Evolutionary conservation across 106 monocot genomes (phyloP).

Genomic region (Iris macrosiphon): DNA sequence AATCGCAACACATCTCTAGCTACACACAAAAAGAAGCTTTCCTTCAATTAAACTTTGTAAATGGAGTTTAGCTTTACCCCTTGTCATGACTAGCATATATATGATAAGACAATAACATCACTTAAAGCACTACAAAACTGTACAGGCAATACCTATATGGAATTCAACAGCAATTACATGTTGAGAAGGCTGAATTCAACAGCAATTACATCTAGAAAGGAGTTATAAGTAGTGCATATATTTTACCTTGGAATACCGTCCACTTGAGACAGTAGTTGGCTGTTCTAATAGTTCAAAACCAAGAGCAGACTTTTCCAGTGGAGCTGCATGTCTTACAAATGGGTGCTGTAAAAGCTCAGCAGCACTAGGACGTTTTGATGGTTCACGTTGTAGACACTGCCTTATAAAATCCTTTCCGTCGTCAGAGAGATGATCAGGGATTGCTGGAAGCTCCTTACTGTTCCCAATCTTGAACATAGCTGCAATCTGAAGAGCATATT

Average conservation of each 20-base stretch:
- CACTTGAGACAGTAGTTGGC: slow-evolving; percentile 12
- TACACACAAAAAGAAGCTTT: too few relatives aligned
- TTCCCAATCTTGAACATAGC: slow-evolving; percentile 99
- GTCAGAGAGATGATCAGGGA: slow-evolving; percentile 84
- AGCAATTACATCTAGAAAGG: too few relatives aligned
- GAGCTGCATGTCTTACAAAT: slow-evolving; percentile 56
- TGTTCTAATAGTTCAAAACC: slow-evolving; percentile 32
- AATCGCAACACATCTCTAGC: too few relatives aligned
- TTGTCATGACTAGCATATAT: too few relatives aligned
- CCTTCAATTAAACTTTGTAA: too few relatives aligned
- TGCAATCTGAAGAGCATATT: slow-evolving; percentile 59
- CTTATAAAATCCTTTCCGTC: slow-evolving; percentile 84
- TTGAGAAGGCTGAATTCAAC: too few relatives aligned
- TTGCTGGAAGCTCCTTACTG: slow-evolving; percentile 87
- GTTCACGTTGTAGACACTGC: slow-evolving; percentile 78
- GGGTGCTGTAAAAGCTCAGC: slow-evolving; percentile 79
- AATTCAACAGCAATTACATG: too few relatives aligned
- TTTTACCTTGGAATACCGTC: slow-evolving; percentile 30
- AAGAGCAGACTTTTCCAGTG: slow-evolving; percentile 31
- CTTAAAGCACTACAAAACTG: too few relatives aligned
- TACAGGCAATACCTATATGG: too few relatives aligned
- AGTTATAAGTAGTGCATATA: too few relatives aligned
- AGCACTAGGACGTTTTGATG: slow-evolving; percentile 76
- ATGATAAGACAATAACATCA: too few relatives aligned
- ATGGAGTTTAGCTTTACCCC: too few relatives aligned